Conservation (phyloP, 1,284 basidiomycete genomes). For the Microbotryum silenes-acaulis region DNA sequence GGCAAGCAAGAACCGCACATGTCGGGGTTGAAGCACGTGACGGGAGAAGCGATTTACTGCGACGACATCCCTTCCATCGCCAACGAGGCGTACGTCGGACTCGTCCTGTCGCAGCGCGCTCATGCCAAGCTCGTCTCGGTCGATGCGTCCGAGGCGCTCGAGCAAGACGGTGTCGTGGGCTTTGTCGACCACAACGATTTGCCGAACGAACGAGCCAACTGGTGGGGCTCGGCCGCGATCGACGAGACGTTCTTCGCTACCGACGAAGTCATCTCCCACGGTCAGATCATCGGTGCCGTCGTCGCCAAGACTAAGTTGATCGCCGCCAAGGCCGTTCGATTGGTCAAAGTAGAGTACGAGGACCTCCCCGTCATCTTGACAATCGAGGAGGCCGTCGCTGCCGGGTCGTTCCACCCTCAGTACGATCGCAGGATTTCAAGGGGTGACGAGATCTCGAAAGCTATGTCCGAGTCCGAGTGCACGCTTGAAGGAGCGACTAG, state of each 20-base stretch:
- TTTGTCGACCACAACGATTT: constrained; percentile 39
- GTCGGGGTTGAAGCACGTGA: constrained; percentile 41
- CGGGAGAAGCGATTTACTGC: constrained; percentile 41
- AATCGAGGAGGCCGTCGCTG: constrained; percentile 37
- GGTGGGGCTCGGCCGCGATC: constrained; percentile 37
- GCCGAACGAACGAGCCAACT: constrained; percentile 38
- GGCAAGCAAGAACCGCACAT: constrained; percentile 39
- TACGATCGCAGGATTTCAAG: constrained; percentile 26
- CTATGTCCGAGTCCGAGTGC: constrained; percentile 30
- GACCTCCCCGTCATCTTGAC: constrained; percentile 40
- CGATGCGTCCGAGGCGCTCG: constrained; percentile 37
- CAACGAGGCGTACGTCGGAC: constrained; percentile 39
- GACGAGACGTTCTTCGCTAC: constrained; percentile 41
- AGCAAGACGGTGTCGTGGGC: constrained; percentile 38
- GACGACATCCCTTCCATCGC: constrained; percentile 39
- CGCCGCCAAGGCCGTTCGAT: constrained; percentile 39
- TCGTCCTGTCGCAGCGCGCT: constrained; percentile 39
- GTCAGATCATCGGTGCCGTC: constrained; percentile 40
- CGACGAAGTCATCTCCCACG: constrained; percentile 38
- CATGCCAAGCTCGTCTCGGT: constrained; percentile 40
- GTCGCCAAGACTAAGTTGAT: constrained; percentile 39
- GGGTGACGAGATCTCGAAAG: constrained; percentile 31
- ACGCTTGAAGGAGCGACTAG: constrained; percentile 37
- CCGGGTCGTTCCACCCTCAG: constrained; percentile 33
- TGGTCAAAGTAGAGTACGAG: constrained; percentile 41